Conservation (phyloP, 2,329 filamentous ascomycete genomes). For the Fusarium sp. region DNA sequence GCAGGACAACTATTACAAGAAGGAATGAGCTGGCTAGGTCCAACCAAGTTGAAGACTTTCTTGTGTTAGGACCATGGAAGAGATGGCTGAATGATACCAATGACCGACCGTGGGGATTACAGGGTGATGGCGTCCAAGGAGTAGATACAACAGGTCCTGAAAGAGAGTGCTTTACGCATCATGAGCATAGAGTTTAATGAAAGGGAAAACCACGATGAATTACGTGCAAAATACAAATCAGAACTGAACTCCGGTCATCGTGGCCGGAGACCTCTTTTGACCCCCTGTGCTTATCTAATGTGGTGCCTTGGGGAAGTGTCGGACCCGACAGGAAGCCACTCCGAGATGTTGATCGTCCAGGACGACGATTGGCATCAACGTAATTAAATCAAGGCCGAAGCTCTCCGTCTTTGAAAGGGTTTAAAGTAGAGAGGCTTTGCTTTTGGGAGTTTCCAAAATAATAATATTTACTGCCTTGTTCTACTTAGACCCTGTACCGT, state of each 20-base stretch:
- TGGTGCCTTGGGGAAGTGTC: not conserved
- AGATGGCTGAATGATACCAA: slow-evolving; percentile 28
- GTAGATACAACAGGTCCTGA: slow-evolving; percentile 5
- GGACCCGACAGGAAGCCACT: not conserved
- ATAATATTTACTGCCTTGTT: not conserved
- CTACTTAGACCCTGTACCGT: slow-evolving; percentile 30
- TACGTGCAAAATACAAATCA: not conserved
- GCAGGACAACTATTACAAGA: slow-evolving; percentile 62
- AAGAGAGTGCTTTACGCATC: slow-evolving; percentile 10
- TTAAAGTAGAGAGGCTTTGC: not conserved
- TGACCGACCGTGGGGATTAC: slow-evolving; percentile 11
- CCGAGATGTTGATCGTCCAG: slow-evolving; percentile 7
- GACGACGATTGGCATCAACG: slow-evolving; percentile 5
- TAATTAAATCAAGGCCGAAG: slow-evolving; percentile 10
- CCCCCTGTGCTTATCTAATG: not conserved
- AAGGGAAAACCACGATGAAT: slow-evolving; percentile 8
- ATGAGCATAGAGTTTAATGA: slow-evolving; percentile 23
- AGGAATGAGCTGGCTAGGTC: slow-evolving; percentile 24
- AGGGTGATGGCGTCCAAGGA: slow-evolving; percentile 17
- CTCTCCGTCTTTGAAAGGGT: not conserved
- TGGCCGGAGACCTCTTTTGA: not conserved
- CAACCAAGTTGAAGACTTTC: not conserved
- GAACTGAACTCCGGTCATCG: not conserved
- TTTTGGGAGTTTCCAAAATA: not conserved
- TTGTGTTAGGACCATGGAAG: not conserved